Evolutionary conservation across 2,329 filamentous ascomycete genomes (phyloP), one percentile per base, ranked within the genome.

Genomic region (Fusarium sp.): DNA sequence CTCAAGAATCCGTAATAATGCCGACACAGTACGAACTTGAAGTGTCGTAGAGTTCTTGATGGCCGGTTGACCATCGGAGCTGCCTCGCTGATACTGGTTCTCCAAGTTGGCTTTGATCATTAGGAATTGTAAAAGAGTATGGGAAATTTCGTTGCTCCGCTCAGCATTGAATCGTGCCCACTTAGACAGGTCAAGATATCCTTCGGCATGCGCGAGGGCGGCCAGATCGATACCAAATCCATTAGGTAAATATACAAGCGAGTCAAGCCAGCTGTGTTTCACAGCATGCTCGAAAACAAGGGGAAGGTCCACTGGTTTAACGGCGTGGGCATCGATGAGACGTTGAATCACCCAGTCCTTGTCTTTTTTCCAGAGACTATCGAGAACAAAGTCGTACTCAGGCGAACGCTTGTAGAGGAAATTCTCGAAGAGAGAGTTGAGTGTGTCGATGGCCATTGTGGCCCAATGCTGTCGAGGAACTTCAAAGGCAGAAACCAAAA

Each of bases 311-410:
- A 75, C 73, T n/a, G 78, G 90, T 70, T 91, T 89, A 44, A 90
- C 79, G 8, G 92, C 92, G 70, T 96, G 92, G 45, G 96, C 89
- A 36, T 88, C 89, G 73, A 94, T 87, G 31, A 99, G 85, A 55
- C 91, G 87, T 63, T 88, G 85, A 9, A 89, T 88, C 14, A 98
- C 90, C 90, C 93, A 98, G 17, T 89, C 84, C 65, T 88, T 91
- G 72, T 98, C 92, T 72, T 95, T 93, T 66, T 90, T 88, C 93
- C 94, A 98, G 6, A 97, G 79, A 55, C 92, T 93, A 71, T 97
- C 89, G 53, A 99, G 84, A 13, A 97, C 94, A 62, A 97, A 96
- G 65, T 93, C 88, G 73, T 92, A 90, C 51, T 93, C 86, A 5
- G 88, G 83, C 10, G 92, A 87, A 52, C 88, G 85, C 74, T 93